Evolutionary conservation across 768 basidiomycete species (phyloP).

Genomic region (Agaricus blazei): DNA sequence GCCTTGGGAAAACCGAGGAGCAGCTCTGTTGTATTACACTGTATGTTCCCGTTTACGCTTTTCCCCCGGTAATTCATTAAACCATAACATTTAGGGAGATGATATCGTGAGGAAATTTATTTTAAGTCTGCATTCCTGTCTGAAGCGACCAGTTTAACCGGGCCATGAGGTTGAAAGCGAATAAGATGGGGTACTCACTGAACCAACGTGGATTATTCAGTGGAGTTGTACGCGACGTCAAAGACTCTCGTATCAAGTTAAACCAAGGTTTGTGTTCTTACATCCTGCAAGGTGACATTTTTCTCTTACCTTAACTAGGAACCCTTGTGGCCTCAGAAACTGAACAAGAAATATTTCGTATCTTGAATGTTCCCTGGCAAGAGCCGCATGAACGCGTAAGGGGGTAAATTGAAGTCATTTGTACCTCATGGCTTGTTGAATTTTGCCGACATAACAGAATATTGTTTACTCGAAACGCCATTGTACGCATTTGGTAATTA

Average conservation of each 20-base stretch:
- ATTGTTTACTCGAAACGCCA: not conserved
- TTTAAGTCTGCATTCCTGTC: not conserved
- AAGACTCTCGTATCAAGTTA: slow-evolving; percentile 54
- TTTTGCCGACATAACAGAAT: not conserved
- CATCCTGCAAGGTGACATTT: not conserved
- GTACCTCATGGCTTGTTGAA: not conserved
- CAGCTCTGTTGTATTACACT: slow-evolving; percentile 89
- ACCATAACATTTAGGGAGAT: slow-evolving; percentile 53
- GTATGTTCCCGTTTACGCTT: slow-evolving; percentile 32
- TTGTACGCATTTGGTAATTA: no score
- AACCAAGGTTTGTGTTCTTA: slow-evolving; percentile 39
- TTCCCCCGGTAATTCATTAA: not conserved
- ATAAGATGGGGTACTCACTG: slow-evolving; percentile 73
- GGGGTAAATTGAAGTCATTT: slow-evolving; percentile 20
- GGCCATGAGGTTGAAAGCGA: slow-evolving; percentile 80
- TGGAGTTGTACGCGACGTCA: slow-evolving; percentile 68
- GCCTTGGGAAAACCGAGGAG: slow-evolving; percentile 75
- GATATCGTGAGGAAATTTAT: slow-evolving; percentile 55
- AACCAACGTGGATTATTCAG: slow-evolving; percentile 83
- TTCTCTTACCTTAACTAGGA: slow-evolving; percentile 33
- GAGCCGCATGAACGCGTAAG: slow-evolving; percentile 71
- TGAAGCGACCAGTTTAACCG: slow-evolving; percentile 72
- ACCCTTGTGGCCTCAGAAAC: slow-evolving; percentile 73
- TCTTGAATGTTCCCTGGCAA: slow-evolving; percentile 77
- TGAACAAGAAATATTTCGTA: slow-evolving; percentile 81